Conservation (phyloP, 768 basidiomycete genomes). For the Lentinula guzmanii region DNA sequence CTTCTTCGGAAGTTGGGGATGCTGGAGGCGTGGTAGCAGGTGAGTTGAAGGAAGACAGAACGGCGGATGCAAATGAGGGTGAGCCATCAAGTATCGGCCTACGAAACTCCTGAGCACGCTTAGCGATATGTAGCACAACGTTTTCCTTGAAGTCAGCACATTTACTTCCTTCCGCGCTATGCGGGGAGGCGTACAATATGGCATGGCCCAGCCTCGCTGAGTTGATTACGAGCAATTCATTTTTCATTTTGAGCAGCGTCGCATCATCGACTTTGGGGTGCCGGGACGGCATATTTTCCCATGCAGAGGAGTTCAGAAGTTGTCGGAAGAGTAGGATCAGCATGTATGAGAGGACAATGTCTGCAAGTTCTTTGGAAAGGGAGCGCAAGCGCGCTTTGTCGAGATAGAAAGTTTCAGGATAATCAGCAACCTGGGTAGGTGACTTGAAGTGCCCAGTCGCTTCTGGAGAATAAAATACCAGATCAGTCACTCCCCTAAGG, state of each 20-base stretch:
- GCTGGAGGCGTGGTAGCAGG: slow-evolving; percentile 4
- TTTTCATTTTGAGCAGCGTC: slow-evolving; percentile 57
- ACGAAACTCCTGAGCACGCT: slow-evolving; percentile 51
- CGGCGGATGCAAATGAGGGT: neutral
- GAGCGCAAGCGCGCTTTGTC: slow-evolving; percentile 64
- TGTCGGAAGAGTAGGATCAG: slow-evolving; percentile 78
- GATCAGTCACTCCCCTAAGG: slow-evolving; percentile 56
- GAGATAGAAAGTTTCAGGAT: slow-evolving; percentile 78
- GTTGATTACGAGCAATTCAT: slow-evolving; percentile 67
- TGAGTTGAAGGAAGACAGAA: neutral
- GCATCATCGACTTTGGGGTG: slow-evolving; percentile 36
- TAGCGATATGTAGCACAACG: slow-evolving; percentile 71
- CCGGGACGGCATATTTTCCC: slow-evolving; percentile 19
- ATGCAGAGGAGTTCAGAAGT: slow-evolving; percentile 43
- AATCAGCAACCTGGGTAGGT: slow-evolving; percentile 30
- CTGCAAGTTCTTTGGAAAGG: slow-evolving; percentile 67
- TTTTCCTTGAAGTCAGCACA: slow-evolving; percentile 56
- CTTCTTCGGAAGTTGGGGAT: neutral
- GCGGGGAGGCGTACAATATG: slow-evolving; percentile 29
- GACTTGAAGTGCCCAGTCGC: neutral
- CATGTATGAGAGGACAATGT: slow-evolving; percentile 73
- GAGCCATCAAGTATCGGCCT: neutral
- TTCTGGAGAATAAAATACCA: slow-evolving; percentile 54
- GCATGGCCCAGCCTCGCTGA: slow-evolving; percentile 58
- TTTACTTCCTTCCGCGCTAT: slow-evolving; percentile 32